Evolutionary conservation across 192 early-diverging fungal species (phyloP), one percentile per base, ranked within the genome.

Genomic region (Coemansia sp.): DNA sequence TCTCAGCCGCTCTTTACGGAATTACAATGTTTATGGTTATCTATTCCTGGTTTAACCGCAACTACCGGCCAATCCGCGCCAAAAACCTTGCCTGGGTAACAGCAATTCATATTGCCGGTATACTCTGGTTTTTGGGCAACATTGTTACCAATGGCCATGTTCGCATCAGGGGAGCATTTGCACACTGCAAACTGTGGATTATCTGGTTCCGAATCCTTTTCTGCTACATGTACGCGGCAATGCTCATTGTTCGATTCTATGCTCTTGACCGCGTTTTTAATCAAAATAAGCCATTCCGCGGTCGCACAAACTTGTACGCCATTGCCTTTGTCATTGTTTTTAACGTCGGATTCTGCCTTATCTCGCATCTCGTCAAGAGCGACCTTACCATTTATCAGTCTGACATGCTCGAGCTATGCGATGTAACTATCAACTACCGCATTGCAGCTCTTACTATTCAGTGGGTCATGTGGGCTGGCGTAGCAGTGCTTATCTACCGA

Each of bases 211-310:
- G 73, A 21, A 45, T 70, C 9, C 33, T 70, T 15, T 67, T 67
- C 37, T 70, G 64, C 33, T 70, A 56, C 27, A 25, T 67, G 40
- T 77, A 53, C 37, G 67, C 67, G 5, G 27, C 66, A 17, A 33
- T 77, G 56, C 53, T 56, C 19, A 64, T 77, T 27, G 61, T 70
- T 34, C 67, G 73, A 17, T 66, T 77, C 27, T 69, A 53, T 57
- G 73, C 73, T 4, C 64, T 77, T 1, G 67, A 77, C 53, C 67
- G 73, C 18, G 73, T 77, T 34, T 77, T 77, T 39, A 77, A 67
- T 44, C 73, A 77, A 49, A 49, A 65, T 22, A 77, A 77, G 61
- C 67, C 73, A 14, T 77, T 77, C 43, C 64, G 64, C 30, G 63
- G 63, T 2, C 54, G 53, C 30, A 60, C 56, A 24, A 56, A 44